Base-by-base conservation (phyloP, 805 yeast genomes). In the Kuraishia capsulata region DNA sequence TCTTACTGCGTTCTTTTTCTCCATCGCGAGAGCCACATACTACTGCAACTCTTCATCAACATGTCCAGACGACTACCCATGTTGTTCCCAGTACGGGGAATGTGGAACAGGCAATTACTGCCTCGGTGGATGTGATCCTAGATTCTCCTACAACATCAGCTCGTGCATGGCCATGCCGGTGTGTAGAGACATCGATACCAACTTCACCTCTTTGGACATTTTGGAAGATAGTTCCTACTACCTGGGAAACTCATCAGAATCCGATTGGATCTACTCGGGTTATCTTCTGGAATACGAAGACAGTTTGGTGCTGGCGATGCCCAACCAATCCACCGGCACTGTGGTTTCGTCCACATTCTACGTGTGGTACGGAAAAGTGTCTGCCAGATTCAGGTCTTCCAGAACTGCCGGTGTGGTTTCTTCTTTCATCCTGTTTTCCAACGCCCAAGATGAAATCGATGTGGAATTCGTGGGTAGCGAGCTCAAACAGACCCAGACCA, bases 401-500 rank as follows among this genome's bases (percentile, higher is more conserved):
- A 84, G 76, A 53, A 71, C 70, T 29, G 67, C 61, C 8, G 97
- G 97, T 68, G 96, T 88, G 28, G 73, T 88, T 42, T 71, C 94
- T 13, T 89, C 95, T 23, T 76, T 79, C 51, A 86, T 88, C 59
- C 57, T 86, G 38, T 81, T 76, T 59, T 84, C 95, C 5, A 83
- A 84, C 54, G 86, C 81, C 31, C 78, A 84, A 67, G 97, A 88
- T 65, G 97, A 89, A 69, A 72, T 88, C 50, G 97, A 89, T 71
- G 78, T 62, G 53, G 96, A 89, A 65, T 81, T 78, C 48, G 81
- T 87, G 45, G 97, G 97, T 42, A 72, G 73, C 51, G 75, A 82
- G 52, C 60, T 84, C 51, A 68, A 70, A 24, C 55, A 60, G 18
- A 84, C 78, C 2, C 89, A 89, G 67, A 67, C 88, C 20, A 89